A percentile compares a stretch with the other conserved stretches of the same genome.
phyloP scores from a whole-genome alignment of 225 moss, liverwort and hornwort species.

The Sphagnum tenellum region DNA sequence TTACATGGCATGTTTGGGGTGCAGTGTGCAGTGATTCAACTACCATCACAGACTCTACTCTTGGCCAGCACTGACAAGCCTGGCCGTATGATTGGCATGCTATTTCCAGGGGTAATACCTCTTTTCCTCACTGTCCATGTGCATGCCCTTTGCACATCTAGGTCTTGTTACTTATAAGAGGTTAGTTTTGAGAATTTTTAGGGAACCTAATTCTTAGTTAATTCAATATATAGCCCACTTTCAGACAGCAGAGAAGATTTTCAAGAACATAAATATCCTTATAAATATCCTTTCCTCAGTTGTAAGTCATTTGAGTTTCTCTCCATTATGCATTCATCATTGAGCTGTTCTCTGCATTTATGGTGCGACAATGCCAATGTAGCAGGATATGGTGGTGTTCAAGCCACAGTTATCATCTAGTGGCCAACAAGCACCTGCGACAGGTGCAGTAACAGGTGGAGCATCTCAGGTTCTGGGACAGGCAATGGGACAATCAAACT shows the following conservation, averaged over 20 bases:
- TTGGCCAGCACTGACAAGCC: constrained; percentile 93
- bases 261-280: too few relatives aligned
- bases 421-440: constrained; percentile 54
- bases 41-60: constrained; percentile 90
- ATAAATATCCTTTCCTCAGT: too few relatives aligned
- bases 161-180: neutral
- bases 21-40: constrained; percentile 98
- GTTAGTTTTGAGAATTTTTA: neutral
- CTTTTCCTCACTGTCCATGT: neutral
- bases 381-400: constrained; percentile 90
- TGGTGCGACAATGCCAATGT: neutral
- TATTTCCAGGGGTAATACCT: constrained; percentile 83
- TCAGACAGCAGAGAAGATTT: too few relatives aligned
- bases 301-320: too few relatives aligned
- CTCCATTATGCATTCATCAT: too few relatives aligned
- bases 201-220: neutral
- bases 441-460: constrained; percentile 35
- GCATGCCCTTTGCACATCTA: neutral
- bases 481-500: constrained; percentile 20
- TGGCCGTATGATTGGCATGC: constrained; percentile 98
- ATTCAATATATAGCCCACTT: neutral
- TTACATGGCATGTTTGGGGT: constrained; percentile 14
- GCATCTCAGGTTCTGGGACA: constrained; percentile 36
- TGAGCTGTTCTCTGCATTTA: too few relatives aligned
- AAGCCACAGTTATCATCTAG: constrained; percentile 63